A percentile compares a stretch with the other conserved stretches of the same genome.
Evolutionary conservation across 1,284 basidiomycete genomes (phyloP).

Genomic region (Tetrapyrgos nigripes): DNA sequence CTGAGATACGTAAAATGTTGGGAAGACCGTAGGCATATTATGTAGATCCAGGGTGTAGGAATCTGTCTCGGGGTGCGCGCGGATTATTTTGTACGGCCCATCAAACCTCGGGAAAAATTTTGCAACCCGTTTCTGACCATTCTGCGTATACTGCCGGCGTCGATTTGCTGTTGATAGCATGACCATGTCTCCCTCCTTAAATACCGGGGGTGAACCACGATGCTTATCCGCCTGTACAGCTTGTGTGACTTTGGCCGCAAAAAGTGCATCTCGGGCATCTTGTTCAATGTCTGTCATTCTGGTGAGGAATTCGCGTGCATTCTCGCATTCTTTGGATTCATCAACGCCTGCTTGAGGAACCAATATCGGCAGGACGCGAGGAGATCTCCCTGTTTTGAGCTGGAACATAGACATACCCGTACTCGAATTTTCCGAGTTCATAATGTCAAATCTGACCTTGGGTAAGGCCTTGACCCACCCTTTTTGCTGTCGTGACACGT

Average conservation of each 20-base stretch:
- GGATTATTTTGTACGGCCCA: too few species aligned
- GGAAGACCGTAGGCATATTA: conserved; percentile 19
- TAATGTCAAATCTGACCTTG: conserved; percentile 16
- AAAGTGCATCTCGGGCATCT: conserved; percentile 18
- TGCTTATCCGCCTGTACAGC: conserved; percentile 23
- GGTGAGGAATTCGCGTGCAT: neutral
- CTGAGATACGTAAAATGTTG: conserved; percentile 30
- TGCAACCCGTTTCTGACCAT: conserved; percentile 21
- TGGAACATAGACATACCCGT: conserved; percentile 42
- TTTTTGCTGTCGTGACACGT: conserved; percentile 39
- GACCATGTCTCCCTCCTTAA: conserved; percentile 21
- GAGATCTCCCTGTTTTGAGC: conserved; percentile 29
- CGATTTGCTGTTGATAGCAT: conserved; percentile 21
- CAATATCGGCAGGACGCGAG: conserved; percentile 31
- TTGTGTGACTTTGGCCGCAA: conserved; percentile 19
- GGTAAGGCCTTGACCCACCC: conserved; percentile 45
- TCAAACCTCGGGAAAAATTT: conserved; percentile 33
- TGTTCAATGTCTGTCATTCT: conserved; percentile 3
- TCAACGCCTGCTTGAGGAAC: neutral
- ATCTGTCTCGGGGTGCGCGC: too few species aligned
- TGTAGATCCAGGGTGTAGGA: too few species aligned
- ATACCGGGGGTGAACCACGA: conserved; percentile 9
- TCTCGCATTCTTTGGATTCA: neutral
- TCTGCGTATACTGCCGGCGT: conserved; percentile 15
- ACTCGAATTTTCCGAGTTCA: conserved; percentile 18